These are phyloP conservation scores for Starmerella apis DNA, from an alignment of 805 yeast species.

Conservation along the genomic window DNA sequence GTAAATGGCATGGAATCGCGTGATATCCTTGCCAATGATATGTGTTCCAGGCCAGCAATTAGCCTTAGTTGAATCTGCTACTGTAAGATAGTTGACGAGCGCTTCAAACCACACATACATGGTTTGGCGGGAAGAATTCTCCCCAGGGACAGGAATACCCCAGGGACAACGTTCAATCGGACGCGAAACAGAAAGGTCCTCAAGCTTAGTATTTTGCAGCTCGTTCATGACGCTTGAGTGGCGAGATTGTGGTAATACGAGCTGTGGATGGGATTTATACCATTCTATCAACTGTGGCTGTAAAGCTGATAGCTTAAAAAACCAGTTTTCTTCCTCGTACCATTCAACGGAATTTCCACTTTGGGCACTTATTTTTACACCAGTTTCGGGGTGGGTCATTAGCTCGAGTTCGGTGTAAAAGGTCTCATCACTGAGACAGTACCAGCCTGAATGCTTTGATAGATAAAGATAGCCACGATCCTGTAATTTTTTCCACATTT, in stretches of 20 bases:
- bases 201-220: constrained; percentile 37
- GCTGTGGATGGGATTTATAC: constrained; percentile 42
- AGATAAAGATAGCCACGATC: constrained; percentile 61
- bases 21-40: constrained; percentile 84
- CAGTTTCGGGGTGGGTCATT: constrained; percentile 29
- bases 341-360: constrained; percentile 64
- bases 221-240: constrained; percentile 48
- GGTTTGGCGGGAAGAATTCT: constrained; percentile 54
- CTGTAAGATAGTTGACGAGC: constrained; percentile 67
- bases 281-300: constrained; percentile 43
- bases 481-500: constrained; percentile 57
- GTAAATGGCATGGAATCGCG: constrained; percentile 76
- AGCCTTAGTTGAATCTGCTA: constrained; percentile 17
- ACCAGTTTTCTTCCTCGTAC: constrained; percentile 77
- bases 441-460: constrained; percentile 89
- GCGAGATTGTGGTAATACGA: constrained; percentile 57
- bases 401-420: constrained; percentile 80
- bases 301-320: constrained; percentile 62
- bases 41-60: constrained; percentile 62
- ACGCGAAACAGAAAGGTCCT: constrained; percentile 78
- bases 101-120: constrained; percentile 98
- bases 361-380: constrained; percentile 41
- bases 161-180: constrained; percentile 68
- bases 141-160: constrained; percentile 80
- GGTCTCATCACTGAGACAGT: constrained; percentile 86